A percentile compares a stretch with the other conserved stretches of the same genome.
These are phyloP conservation scores for Paspalum notatum DNA, from an alignment of 176 grass and related monocot species.

Conservation along the genomic window DNA sequence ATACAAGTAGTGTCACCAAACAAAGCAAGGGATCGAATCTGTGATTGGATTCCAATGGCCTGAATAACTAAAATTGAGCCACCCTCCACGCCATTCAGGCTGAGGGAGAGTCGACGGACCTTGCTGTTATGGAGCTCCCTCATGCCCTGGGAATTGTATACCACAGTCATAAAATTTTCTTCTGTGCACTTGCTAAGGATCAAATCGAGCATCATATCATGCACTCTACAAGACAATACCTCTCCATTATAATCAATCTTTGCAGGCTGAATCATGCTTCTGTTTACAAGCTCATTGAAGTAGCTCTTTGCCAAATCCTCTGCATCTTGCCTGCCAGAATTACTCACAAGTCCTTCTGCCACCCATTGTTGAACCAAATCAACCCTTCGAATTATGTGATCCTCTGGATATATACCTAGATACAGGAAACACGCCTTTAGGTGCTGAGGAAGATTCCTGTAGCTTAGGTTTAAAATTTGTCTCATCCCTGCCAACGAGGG, in stretches of 20 bases:
- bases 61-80: background rate
- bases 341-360: slow-evolving; percentile 47
- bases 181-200: slow-evolving; percentile 36
- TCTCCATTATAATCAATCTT: slow-evolving; percentile 26
- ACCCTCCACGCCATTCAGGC: background rate
- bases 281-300: slow-evolving; percentile 44
- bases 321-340: background rate
- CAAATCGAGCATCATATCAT: slow-evolving; percentile 52
- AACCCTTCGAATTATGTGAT: slow-evolving; percentile 11
- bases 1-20: slow-evolving; percentile 2
- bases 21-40: slow-evolving; percentile 16
- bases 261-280: slow-evolving; percentile 44
- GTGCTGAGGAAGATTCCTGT: slow-evolving; percentile 41
- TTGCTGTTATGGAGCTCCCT: background rate
- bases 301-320: slow-evolving; percentile 34
- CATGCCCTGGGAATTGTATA: background rate
- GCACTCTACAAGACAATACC: slow-evolving; percentile 32
- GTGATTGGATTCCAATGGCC: background rate
- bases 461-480: slow-evolving; percentile 36
- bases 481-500: slow-evolving; percentile 24
- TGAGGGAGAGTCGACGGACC: slow-evolving; percentile 19
- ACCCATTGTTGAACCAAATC: slow-evolving; percentile 52
- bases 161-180: slow-evolving; percentile 41
- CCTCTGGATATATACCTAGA: slow-evolving; percentile 46
- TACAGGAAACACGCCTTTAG: slow-evolving; percentile 52